Percentiles rank a stretch among this genome's conserved stretches.
These are phyloP conservation scores for Colletotrichum sp. DNA, from an alignment of 2,329 filamentous ascomycete genomes.

Conservation along the genomic window DNA sequence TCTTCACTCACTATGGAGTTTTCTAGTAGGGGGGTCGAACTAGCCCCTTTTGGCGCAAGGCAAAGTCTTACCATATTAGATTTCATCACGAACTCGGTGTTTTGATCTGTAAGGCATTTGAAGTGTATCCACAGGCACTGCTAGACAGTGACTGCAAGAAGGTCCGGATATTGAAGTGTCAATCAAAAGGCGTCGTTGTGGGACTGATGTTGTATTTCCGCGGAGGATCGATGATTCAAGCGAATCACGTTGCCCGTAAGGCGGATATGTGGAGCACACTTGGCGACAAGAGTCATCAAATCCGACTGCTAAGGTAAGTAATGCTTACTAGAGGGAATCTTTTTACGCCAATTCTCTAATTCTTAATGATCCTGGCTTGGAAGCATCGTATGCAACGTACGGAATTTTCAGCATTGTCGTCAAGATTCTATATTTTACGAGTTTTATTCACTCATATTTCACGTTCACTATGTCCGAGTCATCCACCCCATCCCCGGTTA, in stretches of 20 bases:
- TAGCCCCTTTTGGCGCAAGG: background rate
- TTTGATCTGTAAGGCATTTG: background rate
- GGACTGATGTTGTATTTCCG: background rate
- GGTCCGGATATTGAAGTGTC: background rate
- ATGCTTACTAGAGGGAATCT: background rate
- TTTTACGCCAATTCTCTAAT: background rate
- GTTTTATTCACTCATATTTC: background rate
- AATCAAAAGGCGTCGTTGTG: background rate
- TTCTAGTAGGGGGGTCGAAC: background rate
- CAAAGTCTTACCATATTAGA: background rate
- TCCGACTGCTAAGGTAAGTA: background rate
- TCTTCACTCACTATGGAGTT: no score
- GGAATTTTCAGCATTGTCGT: background rate
- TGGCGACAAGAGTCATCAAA: background rate
- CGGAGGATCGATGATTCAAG: background rate
- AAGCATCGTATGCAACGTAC: background rate
- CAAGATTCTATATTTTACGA: background rate
- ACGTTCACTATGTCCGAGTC: background rate
- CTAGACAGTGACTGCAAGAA: background rate
- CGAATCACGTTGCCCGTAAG: background rate
- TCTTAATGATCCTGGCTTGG: accelerated
- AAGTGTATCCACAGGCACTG: background rate
- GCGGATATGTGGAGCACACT: background rate
- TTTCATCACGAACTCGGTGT: background rate
- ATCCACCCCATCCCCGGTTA: background rate